phyloP scores from a whole-genome alignment of 2,329 filamentous ascomycete species.

The Pestalotiopsis sp. region DNA sequence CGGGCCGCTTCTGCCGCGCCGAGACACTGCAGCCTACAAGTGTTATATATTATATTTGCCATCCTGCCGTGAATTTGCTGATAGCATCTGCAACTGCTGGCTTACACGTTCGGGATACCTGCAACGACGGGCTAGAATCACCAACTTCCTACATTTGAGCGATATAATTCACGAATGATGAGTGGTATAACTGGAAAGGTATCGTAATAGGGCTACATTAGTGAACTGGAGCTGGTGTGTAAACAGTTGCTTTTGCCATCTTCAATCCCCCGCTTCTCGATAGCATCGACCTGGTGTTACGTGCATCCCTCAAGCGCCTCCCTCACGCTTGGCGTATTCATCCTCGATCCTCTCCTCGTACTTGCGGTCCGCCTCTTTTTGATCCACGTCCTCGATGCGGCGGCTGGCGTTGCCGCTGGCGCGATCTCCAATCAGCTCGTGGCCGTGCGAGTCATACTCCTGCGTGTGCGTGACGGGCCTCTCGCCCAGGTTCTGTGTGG shows the following conservation, averaged over 20 bases:
- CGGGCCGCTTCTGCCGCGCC: too few species aligned
- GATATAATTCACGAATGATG: neutral
- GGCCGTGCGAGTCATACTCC: constrained; percentile 4
- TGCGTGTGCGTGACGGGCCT: constrained; percentile 5
- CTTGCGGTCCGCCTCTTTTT: neutral
- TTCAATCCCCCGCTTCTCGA: neutral
- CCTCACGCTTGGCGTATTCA: constrained; percentile 6
- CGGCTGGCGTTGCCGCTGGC: neutral
- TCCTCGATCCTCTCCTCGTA: constrained; percentile 4
- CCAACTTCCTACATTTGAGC: neutral
- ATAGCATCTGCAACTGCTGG: too few species aligned
- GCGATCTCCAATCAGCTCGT: constrained; percentile 3
- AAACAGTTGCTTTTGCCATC: neutral
- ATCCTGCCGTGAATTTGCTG: too few species aligned
- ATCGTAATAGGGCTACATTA: neutral
- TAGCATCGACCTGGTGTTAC: neutral
- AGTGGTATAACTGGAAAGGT: neutral
- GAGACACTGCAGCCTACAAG: too few species aligned
- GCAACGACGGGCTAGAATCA: too few species aligned
- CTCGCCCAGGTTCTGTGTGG: constrained; percentile 9
- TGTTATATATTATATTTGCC: too few species aligned
- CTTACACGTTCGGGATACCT: too few species aligned
- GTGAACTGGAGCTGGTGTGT: neutral
- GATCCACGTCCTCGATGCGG: constrained; percentile 5
- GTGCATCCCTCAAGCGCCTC: neutral